These are phyloP conservation scores for Penicillium herquei DNA, from an alignment of 495 filamentous ascomycete species.

Conservation along the genomic window DNA sequence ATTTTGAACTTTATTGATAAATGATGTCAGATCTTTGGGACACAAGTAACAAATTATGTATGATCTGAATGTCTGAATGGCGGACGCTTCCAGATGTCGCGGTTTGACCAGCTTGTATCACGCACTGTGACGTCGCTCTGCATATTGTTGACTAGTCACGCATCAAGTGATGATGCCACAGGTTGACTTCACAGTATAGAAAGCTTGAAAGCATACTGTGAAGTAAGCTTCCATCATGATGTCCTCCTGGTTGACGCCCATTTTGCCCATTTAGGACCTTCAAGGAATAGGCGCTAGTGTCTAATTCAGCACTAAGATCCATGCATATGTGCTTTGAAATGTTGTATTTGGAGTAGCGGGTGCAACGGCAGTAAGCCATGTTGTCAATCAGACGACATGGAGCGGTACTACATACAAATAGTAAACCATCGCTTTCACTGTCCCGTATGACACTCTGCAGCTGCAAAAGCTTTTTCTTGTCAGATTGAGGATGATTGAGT, in stretches of 20 bases:
- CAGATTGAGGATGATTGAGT: too few species aligned
- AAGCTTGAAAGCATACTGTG: background rate
- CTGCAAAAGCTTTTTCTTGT: slow-evolving; percentile 33
- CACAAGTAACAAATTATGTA: background rate
- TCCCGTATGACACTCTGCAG: too few species aligned
- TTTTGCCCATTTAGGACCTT: too few species aligned
- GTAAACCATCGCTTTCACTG: slow-evolving; percentile 68
- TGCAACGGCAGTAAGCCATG: slow-evolving; percentile 12
- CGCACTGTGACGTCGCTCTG: too few species aligned
- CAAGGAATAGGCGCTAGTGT: too few species aligned
- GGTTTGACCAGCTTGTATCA: too few species aligned
- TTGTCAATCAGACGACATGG: slow-evolving; percentile 59
- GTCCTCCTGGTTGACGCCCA: background rate
- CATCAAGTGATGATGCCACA: too few species aligned
- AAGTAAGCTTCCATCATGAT: background rate
- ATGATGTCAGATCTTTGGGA: background rate
- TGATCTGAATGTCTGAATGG: too few species aligned
- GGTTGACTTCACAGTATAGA: too few species aligned
- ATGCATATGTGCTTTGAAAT: background rate
- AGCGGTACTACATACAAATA: slow-evolving; percentile 65
- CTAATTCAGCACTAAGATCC: background rate
- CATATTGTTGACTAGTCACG: too few species aligned
- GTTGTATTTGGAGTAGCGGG: slow-evolving; percentile 7
- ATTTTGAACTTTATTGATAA: slow-evolving; percentile 9
- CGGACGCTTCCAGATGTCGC: too few species aligned